Base-by-base conservation (phyloP, 306 rosid species). In the Cicer yamashitae region DNA sequence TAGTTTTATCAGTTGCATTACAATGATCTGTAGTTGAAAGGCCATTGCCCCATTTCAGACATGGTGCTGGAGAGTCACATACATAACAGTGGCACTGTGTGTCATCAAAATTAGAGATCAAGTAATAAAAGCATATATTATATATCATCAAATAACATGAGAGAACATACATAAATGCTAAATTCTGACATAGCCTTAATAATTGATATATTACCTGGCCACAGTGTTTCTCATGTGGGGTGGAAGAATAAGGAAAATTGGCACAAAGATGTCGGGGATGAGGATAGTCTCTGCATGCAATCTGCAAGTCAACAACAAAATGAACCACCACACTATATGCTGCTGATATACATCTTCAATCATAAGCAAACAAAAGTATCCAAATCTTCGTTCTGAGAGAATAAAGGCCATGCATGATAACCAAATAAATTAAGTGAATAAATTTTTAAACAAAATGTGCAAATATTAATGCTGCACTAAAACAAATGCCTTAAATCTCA, bases 261-360 rank as follows among this genome's bases (percentile, higher is more conserved):
- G 68, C 90, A 77, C 98, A 90, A 56, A 80, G 91, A 89, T 93
- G 96, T 8, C 94, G 88, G 8, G 96, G 62, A 86, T 93, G 98
- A 83, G 98, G 93, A 50, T 75, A 93, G 82, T 93, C 98, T 82
- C 94, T 87, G 84, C 98, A 93, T 5, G 98, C 96, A 83, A 90
- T 62, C 96, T 93, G 91, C 81, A 73, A 79, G 58, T 43, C 10
- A 64, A 73, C 48, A 82, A 56, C 25, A 61, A 75, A 71, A 50
- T 68, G 43, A 56, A 69, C 73, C 43, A 30, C 56, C 11, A 43
- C 64, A 68, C 13, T 62, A 67, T 79, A 75, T 44, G 69, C 6
- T 54, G 18, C 17, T 40, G 41, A 10, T 30, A 5, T 17, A 75
- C 58, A 14, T 65, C 64, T 73, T 61, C 38, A 34, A 37, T 54